Evolutionary conservation across 108 stramenopile species (phyloP), one percentile per base, ranked within the genome.

Genomic region (Craspedostauros australis): DNA sequence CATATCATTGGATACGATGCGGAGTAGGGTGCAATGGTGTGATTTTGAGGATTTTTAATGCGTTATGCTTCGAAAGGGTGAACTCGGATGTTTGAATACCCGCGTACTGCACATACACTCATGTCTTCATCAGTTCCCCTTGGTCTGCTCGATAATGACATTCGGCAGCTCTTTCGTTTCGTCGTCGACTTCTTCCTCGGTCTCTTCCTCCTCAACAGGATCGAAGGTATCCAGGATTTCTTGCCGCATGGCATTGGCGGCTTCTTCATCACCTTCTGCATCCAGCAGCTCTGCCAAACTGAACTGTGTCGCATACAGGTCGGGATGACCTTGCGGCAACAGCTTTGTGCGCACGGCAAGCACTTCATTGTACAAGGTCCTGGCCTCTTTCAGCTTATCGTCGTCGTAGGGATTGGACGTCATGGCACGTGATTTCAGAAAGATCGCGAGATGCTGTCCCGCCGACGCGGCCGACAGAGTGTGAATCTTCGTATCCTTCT

Each of bases 381-480:
- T 54, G n/a, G 90, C 80, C 68, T 92, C 82, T 32, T 65, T 24
- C 42, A 88, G 54, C 20, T 45, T 39, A 45, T 47, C 58, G 21
- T 50, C 41, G 47, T 49, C 34, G 32, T 49, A 20, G 33, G 24
- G 46, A 32, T 46, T 49, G 9, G 30, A n/a, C 54, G 53, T 75
- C 64, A 61, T 80, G 66, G 68, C 80, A 50, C 75, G 62, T 28
- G 63, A 45, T 62, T 88, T 92, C 19, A 88, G 62, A 70, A 92
- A 86, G 26, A 92, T 82, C 30, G 90, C 90, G 30, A 92, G 59
- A 57, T 92, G 88, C 53, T 92, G 90, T 15, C 80, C 90, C 21
- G 86, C 86, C n/a, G 84, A 63, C 28, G 90, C 86, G 16, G 86
- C 79, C 0, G 86, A 84, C 3, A 88, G 66, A 7, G 90, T 92